A percentile compares a stretch with the other conserved stretches of the same genome.
These are phyloP conservation scores for Neurospora cerealis DNA, from an alignment of 495 filamentous ascomycete genomes.

Conservation along the genomic window DNA sequence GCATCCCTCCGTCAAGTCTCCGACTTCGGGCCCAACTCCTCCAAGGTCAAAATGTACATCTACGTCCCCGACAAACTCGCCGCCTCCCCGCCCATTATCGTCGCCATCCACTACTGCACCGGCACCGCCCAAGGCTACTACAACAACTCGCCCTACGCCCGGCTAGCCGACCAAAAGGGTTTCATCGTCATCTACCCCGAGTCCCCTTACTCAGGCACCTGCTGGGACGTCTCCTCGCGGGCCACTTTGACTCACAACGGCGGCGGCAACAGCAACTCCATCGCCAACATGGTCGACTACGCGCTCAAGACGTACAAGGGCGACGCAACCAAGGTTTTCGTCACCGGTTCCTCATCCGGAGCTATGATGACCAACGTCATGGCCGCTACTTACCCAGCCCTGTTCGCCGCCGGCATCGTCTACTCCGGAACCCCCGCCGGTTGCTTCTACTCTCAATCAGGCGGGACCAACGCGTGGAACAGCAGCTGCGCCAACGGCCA, in stretches of 20 bases:
- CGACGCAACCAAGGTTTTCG: conserved; percentile 39
- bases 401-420: conserved; percentile 30
- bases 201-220: conserved; percentile 30
- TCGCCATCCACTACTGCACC: conserved; percentile 45
- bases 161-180: conserved; percentile 34
- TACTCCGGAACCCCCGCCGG: conserved; percentile 29
- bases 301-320: conserved; percentile 39
- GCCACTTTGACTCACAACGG: conserved; percentile 43
- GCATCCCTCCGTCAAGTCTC: conserved; percentile 16
- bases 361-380: conserved; percentile 41
- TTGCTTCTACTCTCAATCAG: conserved; percentile 27
- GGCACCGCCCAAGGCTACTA: conserved; percentile 22
- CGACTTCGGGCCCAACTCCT: conserved; percentile 35
- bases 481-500: conserved; percentile 23
- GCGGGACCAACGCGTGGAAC: conserved; percentile 27
- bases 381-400: conserved; percentile 28
- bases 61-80: conserved; percentile 45
- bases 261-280: conserved; percentile 46
- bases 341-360: conserved; percentile 43
- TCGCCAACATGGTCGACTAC: conserved; percentile 51
- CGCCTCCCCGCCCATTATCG: conserved; percentile 41
- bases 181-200: conserved; percentile 42
- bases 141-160: conserved; percentile 11
- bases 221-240: conserved; percentile 39
- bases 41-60: conserved; percentile 42